Base-by-base conservation (phyloP, 2,329 filamentous ascomycete genomes). In the Botrytis hyacinthi region DNA sequence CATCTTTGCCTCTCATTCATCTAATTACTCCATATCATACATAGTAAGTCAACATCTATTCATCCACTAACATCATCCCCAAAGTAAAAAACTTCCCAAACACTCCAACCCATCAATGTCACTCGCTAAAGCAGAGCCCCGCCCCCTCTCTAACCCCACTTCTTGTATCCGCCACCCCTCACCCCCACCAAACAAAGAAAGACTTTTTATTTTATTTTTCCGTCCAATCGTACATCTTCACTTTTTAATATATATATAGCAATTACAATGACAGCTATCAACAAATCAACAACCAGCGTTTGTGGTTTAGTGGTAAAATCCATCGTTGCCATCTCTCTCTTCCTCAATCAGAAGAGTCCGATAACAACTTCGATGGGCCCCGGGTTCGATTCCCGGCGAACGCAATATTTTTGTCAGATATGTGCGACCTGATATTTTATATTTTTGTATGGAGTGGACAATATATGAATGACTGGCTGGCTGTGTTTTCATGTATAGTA, bases 281-380 rank as follows among this genome's bases (percentile, higher is more conserved):
- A 16, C 9, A 0, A 54, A 16, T n/a, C 5, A 54, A 16, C 2
- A 2, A 54, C 2, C 12, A 7, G 72, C 73, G 69, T 72, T 72
- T 72, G 73, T 71, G 73, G 73, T 74, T 74, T 74, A 74, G 44
- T 72, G 62, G 73, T 73, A 74, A 74, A 74, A 74, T 74, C 63
- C 46, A 63, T 72, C 62, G 35, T 74, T 72, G 73, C 69, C 73
- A 71, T 62, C 51, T 0, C 0, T 9, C n/a, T 26, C 9, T 51
- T 29, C 18, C 4, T 57, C 20, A 40, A 40, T 32, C 4, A 26
- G n/a, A 42, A 42, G 12, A 59, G 18, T 18, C 20, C 20, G 29
- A 18, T 3, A 70, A 48, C 20, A 48, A 48, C 9, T 4, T 48
- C 48, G 48, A 54, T 54, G 48, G 48, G 48, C 48, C 48, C 48